phyloP scores from a whole-genome alignment of 1,139 yeast species.

The Yamadazyma siamensis region DNA sequence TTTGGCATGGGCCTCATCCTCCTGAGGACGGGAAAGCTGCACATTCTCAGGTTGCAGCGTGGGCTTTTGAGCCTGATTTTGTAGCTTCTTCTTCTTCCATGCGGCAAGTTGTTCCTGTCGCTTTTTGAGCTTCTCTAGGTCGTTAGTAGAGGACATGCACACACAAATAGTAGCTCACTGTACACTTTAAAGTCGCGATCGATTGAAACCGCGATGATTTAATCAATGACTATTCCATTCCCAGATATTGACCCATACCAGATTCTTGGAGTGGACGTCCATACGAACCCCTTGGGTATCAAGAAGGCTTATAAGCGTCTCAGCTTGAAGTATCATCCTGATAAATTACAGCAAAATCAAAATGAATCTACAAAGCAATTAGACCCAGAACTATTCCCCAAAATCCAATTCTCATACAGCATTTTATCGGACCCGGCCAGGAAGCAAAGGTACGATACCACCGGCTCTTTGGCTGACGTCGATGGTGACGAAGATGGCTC shows the following conservation, averaged over 20 bases:
- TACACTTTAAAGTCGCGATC: conserved; percentile 3
- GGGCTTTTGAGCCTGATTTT: conserved; percentile 7
- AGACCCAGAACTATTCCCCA: conserved; percentile 49
- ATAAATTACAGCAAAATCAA: conserved; percentile 50
- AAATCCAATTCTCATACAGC: conserved; percentile 73
- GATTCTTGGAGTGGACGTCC: conserved; percentile 41
- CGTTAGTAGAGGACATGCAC: conserved; percentile 14
- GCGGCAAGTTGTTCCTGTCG: conserved; percentile 40
- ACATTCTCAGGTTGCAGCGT: not conserved
- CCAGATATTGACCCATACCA: conserved; percentile 68
- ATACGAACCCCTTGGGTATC: conserved; percentile 51
- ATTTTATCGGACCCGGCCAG: conserved; percentile 58
- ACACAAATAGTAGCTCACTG: conserved; percentile 1
- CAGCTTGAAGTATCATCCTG: conserved; percentile 77
- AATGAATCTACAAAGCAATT: conserved; percentile 2
- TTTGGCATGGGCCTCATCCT: conserved; percentile 17
- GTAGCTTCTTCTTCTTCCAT: conserved; percentile 38
- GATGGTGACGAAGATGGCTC: conserved; percentile 34
- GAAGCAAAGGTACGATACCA: conserved; percentile 59
- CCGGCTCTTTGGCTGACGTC: conserved; percentile 60
- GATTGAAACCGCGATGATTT: not conserved
- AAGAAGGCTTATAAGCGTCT: conserved; percentile 69
- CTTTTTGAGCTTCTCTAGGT: conserved; percentile 31
- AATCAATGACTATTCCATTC: conserved; percentile 38
- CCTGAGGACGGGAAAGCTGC: conserved; percentile 2